phyloP scores from a whole-genome alignment of 2,329 filamentous ascomycete species.

The Colletotrichum filicis region DNA sequence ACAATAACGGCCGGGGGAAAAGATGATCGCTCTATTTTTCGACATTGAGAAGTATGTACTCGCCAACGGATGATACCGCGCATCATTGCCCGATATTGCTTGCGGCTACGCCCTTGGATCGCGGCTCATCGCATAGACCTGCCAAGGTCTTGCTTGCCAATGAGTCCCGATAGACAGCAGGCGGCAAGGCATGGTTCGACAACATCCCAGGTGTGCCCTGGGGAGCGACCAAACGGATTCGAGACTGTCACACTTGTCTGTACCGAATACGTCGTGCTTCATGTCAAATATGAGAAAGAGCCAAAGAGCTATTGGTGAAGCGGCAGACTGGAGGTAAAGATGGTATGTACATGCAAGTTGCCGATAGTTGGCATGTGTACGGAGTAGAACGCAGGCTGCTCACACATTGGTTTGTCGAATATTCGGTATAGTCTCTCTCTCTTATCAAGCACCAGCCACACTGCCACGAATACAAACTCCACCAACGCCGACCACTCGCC shows the following conservation, averaged over 20 bases:
- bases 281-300: neutral
- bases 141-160: constrained; percentile 12
- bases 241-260: neutral
- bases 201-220: constrained; percentile 5
- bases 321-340: neutral
- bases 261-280: neutral
- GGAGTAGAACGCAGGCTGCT: neutral
- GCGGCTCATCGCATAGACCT: neutral
- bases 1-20: neutral
- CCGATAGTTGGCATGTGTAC: constrained; percentile 2
- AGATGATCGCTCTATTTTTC: neutral
- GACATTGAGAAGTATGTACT: constrained; percentile 9
- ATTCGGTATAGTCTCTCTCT: no score
- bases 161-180: neutral
- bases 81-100: constrained; percentile 6
- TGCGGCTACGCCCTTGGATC: neutral
- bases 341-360: constrained; percentile 4
- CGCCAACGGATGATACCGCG: neutral
- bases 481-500: neutral
- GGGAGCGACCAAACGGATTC: neutral
- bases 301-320: neutral
- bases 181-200: constrained; percentile 10
- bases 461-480: constrained; percentile 21
- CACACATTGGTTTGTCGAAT: neutral
- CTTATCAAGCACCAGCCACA: constrained; percentile 22